Evolutionary conservation across 1,139 yeast species (phyloP).

Genomic region (Suhomyces atakaporum): DNA sequence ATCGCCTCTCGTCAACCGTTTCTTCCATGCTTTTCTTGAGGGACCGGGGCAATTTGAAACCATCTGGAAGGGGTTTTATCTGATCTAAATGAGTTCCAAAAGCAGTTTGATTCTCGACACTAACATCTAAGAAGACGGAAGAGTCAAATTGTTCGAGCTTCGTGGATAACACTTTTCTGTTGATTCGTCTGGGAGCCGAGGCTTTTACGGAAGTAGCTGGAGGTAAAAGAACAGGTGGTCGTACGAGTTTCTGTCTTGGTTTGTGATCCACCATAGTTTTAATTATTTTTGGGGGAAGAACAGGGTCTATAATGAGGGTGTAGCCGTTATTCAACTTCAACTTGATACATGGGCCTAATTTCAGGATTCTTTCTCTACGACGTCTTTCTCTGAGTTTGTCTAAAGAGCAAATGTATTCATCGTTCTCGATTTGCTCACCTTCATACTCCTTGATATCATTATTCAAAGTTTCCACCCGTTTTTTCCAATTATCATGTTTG

Average conservation of each 20-base stretch:
- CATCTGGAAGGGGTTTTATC: slow-evolving; percentile 5
- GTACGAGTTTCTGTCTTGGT: neutral
- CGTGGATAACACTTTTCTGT: slow-evolving; percentile 1
- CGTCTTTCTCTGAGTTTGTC: slow-evolving; percentile 23
- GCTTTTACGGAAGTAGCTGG: too few relatives aligned
- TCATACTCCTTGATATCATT: slow-evolving; percentile 27
- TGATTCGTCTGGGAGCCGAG: neutral
- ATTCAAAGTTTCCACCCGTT: slow-evolving; percentile 29
- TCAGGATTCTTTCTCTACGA: slow-evolving; percentile 20
- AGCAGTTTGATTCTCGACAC: slow-evolving; percentile 1
- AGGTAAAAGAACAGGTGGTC: too few relatives aligned
- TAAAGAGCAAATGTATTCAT: slow-evolving; percentile 25
- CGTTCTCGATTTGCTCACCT: slow-evolving; percentile 15
- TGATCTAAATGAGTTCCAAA: slow-evolving; percentile 10
- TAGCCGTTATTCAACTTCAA: slow-evolving; percentile 33
- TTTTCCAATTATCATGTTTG: slow-evolving; percentile 50
- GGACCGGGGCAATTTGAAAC: slow-evolving; percentile 10
- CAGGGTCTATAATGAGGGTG: slow-evolving; percentile 32
- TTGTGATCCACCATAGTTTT: neutral
- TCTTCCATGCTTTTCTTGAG: neutral
- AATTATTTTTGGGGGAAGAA: slow-evolving; percentile 29
- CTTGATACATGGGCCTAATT: slow-evolving; percentile 29
- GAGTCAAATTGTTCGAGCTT: slow-evolving; percentile 9
- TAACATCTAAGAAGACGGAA: slow-evolving; percentile 3
- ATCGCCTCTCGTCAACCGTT: neutral